phyloP scores from a whole-genome alignment of 306 rosid species.

The Dryas drummondii region DNA sequence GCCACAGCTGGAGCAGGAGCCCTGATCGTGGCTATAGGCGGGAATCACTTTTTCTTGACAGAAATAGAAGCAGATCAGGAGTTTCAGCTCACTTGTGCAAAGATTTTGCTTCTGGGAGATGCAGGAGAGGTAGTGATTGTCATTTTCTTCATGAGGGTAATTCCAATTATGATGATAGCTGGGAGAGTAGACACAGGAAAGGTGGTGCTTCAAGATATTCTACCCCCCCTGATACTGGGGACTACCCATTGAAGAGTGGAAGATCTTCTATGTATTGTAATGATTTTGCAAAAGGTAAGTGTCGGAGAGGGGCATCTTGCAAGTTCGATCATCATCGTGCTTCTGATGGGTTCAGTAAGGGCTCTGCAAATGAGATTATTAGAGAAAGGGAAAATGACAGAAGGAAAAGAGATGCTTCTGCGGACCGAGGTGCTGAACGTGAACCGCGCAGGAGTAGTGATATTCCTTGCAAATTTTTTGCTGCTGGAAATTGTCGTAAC shows the following conservation, averaged over 20 bases:
- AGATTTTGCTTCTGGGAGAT: constrained; percentile 80
- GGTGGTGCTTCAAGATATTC: constrained; percentile 64
- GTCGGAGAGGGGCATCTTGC: constrained; percentile 82
- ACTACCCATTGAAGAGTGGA: constrained; percentile 58
- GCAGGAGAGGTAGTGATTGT: constrained; percentile 83
- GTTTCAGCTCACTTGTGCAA: constrained; percentile 59
- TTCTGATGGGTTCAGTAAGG: constrained; percentile 63
- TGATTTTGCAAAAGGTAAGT: constrained; percentile 75
- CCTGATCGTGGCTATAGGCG: constrained; percentile 56
- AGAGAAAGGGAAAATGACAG: constrained; percentile 73
- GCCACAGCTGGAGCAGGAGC: constrained; percentile 53
- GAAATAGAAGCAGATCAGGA: constrained; percentile 65
- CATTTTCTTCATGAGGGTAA: constrained; percentile 69
- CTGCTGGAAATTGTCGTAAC: constrained; percentile 85
- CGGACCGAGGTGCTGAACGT: constrained; percentile 63
- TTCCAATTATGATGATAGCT: constrained; percentile 62
- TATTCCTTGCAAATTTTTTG: constrained; percentile 81
- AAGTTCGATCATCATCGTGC: constrained; percentile 62
- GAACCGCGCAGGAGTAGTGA: constrained; percentile 49
- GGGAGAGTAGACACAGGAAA: constrained; percentile 74
- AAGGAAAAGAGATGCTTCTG: constrained; percentile 63
- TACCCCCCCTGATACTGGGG: constrained; percentile 48
- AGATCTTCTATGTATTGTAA: constrained; percentile 53
- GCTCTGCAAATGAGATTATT: constrained; percentile 48
- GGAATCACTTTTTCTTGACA: constrained; percentile 66